phyloP scores from a whole-genome alignment of 2,329 filamentous ascomycete species.

The Fusarium falciforme region DNA sequence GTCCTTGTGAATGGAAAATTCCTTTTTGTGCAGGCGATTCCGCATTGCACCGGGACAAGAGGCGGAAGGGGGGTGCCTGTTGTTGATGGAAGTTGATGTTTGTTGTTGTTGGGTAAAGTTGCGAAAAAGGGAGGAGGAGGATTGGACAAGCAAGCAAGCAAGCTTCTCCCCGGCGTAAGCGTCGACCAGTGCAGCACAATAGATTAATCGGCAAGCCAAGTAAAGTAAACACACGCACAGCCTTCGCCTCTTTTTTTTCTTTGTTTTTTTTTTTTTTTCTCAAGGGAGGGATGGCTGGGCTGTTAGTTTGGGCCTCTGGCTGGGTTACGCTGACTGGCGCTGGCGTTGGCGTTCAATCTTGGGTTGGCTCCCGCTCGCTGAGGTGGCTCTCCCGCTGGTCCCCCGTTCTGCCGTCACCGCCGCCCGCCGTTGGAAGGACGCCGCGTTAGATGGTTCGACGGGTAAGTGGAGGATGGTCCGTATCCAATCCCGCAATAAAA shows the following conservation, averaged over 20 bases:
- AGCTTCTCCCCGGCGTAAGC: neutral
- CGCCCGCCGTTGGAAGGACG: neutral
- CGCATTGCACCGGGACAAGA: constrained; percentile 41
- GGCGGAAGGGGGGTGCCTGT: neutral
- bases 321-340: constrained; percentile 1
- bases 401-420: constrained; percentile 30
- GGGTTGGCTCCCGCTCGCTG: constrained; percentile 21
- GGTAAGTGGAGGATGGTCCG: neutral
- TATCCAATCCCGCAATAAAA: constrained; percentile 1
- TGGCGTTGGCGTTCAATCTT: neutral
- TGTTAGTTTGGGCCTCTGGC: neutral
- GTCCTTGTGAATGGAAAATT: constrained; percentile 52
- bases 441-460: constrained; percentile 10
- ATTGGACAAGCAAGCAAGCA: constrained; percentile 1
- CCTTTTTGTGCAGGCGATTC: constrained; percentile 48
- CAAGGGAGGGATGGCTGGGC: constrained; percentile 19
- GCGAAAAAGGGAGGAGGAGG: constrained; percentile 10
- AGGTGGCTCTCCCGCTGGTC: constrained; percentile 15
- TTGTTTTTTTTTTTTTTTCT: constrained; percentile 6
- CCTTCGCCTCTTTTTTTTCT: neutral
- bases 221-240: constrained; percentile 12
- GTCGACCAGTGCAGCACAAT: constrained; percentile 8
- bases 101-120: constrained; percentile 16
- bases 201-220: neutral
- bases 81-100: constrained; percentile 5